phyloP scores from a whole-genome alignment of 1,284 basidiomycete species.

The Sanghuangporus weigelae region DNA sequence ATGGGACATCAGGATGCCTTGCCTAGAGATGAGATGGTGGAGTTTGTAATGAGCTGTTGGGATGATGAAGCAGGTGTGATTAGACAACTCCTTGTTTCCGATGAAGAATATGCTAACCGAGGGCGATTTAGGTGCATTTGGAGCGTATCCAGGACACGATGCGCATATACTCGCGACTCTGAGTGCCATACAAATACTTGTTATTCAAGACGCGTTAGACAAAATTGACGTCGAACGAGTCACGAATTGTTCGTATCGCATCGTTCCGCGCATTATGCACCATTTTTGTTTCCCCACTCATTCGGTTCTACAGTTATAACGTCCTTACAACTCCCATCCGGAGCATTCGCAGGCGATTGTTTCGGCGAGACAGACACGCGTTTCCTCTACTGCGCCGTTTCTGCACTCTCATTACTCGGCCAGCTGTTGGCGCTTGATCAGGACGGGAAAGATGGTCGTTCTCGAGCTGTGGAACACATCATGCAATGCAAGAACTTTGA shows the following conservation, averaged over 20 bases:
- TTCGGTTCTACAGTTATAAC: constrained; percentile 57
- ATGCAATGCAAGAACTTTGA: constrained; percentile 86
- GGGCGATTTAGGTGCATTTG: constrained; percentile 72
- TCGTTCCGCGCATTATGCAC: neutral
- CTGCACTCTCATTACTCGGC: constrained; percentile 78
- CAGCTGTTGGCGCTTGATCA: constrained; percentile 42
- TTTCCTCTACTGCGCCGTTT: constrained; percentile 85
- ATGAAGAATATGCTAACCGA: neutral
- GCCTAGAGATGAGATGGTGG: constrained; percentile 77
- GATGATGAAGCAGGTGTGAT: constrained; percentile 77
- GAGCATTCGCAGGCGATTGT: constrained; percentile 85
- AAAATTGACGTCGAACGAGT: constrained; percentile 66
- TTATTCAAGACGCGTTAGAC: constrained; percentile 80
- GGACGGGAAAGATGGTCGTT: constrained; percentile 25
- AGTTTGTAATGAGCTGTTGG: constrained; percentile 93
- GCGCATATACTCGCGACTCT: constrained; percentile 85
- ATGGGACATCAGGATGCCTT: constrained; percentile 79
- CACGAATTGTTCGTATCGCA: constrained; percentile 58
- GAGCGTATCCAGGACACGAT: constrained; percentile 90
- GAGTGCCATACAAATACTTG: constrained; percentile 89
- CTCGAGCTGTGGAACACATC: constrained; percentile 73
- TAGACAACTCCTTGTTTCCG: constrained; percentile 9
- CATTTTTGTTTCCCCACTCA: neutral
- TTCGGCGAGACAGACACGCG: constrained; percentile 93
- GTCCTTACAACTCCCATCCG: constrained; percentile 78